Evolutionary conservation across 169 alveolate species (phyloP).

Genomic region (Perkinsus olseni): DNA sequence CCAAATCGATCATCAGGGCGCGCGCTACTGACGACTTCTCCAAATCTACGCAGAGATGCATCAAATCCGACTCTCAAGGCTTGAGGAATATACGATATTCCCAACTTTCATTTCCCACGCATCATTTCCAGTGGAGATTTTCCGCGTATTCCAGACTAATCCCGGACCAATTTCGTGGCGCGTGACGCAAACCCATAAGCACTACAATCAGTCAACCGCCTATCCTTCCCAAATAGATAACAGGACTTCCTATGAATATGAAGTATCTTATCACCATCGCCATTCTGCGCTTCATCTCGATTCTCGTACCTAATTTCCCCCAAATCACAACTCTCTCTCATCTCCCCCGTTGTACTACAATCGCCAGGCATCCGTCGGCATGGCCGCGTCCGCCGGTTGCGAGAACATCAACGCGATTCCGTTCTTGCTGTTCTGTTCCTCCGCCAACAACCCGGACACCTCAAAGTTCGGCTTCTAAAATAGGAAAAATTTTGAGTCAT

Average conservation of each 20-base stretch:
- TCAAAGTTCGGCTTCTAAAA: neutral
- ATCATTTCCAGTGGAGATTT: no score
- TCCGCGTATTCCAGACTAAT: neutral
- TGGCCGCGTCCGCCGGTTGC: neutral
- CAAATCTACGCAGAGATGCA: no score
- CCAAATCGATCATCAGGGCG: no score
- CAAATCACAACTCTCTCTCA: neutral
- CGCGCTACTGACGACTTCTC: no score
- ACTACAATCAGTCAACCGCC: neutral
- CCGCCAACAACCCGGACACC: neutral
- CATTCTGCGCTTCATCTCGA: neutral
- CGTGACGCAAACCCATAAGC: no score
- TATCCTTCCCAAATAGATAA: neutral
- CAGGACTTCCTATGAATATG: neutral
- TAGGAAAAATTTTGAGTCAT: no score
- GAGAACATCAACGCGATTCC: neutral
- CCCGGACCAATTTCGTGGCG: neutral
- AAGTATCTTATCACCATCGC: neutral
- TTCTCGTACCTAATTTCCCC: neutral
- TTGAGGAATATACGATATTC: no score
- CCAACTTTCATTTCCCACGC: no score
- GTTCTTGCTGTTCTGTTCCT: neutral
- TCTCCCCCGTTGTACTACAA: neutral
- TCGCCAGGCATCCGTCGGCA: neutral
- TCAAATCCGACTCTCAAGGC: no score